Evolutionary conservation across 257 asterid species (phyloP).

Genomic region (Nicotiana attenuata): DNA sequence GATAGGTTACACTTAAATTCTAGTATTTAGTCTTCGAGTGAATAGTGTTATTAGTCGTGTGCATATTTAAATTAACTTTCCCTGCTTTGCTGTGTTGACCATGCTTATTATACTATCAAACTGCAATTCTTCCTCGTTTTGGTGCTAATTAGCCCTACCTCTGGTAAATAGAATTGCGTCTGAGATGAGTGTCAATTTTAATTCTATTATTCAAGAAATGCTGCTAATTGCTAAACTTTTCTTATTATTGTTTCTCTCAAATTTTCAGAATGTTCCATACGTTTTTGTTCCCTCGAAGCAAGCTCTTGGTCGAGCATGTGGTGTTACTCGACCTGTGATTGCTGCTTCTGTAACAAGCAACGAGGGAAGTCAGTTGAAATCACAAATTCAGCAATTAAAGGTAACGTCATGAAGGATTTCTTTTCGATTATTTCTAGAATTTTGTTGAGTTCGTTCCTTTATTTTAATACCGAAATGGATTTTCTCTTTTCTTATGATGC

Average conservation of each 20-base stretch:
- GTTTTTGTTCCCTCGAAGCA: slow-evolving; percentile 74
- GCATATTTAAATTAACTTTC: neutral
- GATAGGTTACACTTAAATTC: neutral
- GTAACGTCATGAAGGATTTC: slow-evolving; percentile 16
- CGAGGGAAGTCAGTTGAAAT: slow-evolving; percentile 72
- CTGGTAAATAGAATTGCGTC: neutral
- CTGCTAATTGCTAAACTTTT: neutral
- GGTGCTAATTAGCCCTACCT: neutral
- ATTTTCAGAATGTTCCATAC: slow-evolving; percentile 55
- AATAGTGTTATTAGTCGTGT: neutral
- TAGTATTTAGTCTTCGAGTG: neutral
- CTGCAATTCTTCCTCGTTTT: neutral
- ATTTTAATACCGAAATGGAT: neutral
- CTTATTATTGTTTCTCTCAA: neutral
- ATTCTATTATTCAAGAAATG: neutral
- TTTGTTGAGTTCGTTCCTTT: neutral
- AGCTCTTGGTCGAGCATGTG: slow-evolving; percentile 80
- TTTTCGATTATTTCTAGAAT: neutral
- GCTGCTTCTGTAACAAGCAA: slow-evolving; percentile 79
- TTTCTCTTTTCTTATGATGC: neutral
- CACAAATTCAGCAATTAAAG: slow-evolving; percentile 73
- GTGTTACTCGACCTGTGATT: slow-evolving; percentile 77
- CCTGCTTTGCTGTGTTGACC: neutral
- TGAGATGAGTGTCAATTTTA: neutral
- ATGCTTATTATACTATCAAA: neutral